Percentiles rank a stretch among this genome's conserved stretches.
These are phyloP conservation scores for Dicorynia guianensis DNA, from an alignment of 306 rosid genomes.

Conservation along the genomic window DNA sequence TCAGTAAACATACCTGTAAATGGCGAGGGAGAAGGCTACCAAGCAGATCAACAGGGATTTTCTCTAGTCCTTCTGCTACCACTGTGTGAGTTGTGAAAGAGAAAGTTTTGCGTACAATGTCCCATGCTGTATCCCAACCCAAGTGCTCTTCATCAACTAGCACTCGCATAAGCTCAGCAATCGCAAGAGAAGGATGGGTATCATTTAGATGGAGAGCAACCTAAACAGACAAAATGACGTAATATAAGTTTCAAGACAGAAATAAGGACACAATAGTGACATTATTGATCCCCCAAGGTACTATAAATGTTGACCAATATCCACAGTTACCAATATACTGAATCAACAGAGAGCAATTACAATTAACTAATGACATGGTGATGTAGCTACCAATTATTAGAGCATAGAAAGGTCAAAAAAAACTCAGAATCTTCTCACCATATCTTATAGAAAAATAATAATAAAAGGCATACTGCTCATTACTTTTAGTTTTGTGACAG, in stretches of 20 bases:
- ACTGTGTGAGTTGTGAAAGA: conserved; percentile 76
- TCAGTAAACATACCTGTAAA: conserved; percentile 57
- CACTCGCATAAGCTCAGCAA: conserved; percentile 73
- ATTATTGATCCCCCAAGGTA: conserved; percentile 18
- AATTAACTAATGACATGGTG: background rate
- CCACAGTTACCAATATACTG: conserved; percentile 28
- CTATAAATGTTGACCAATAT: conserved; percentile 1
- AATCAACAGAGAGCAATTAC: conserved; percentile 26
- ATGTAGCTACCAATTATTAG: conserved; percentile 19
- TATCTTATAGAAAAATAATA: background rate
- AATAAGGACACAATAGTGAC: conserved; percentile 33
- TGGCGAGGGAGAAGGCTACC: conserved; percentile 82
- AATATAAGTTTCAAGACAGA: conserved; percentile 33
- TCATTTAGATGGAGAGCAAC: conserved; percentile 80
- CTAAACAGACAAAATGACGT: conserved; percentile 45
- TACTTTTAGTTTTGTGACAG: conserved; percentile 36
- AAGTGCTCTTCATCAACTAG: conserved; percentile 76
- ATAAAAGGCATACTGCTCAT: background rate
- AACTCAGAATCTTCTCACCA: conserved; percentile 21
- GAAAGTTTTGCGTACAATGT: conserved; percentile 62
- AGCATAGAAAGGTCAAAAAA: conserved; percentile 12
- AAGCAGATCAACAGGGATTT: conserved; percentile 73
- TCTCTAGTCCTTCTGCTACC: conserved; percentile 71
- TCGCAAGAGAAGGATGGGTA: conserved; percentile 80
- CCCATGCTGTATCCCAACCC: conserved; percentile 71